Conservation (phyloP, 495 filamentous ascomycete species). For the Glarea lozoyensis region DNA sequence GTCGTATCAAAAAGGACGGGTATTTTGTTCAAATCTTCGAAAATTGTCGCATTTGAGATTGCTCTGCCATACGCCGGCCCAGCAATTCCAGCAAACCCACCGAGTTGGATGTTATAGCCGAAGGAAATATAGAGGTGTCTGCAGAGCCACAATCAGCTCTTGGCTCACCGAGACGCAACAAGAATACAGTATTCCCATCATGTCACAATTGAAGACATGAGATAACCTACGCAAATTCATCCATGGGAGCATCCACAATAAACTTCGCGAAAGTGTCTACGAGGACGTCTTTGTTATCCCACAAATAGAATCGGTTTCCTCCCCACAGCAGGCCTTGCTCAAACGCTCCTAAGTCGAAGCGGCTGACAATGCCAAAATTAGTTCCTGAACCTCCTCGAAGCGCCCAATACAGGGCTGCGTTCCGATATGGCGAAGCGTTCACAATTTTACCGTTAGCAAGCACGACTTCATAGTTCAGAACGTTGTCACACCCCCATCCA, state of each 20-base stretch:
- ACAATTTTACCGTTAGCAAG: conserved; percentile 39
- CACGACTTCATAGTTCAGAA: conserved; percentile 43
- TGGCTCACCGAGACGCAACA: no score
- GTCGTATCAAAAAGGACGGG: conserved; percentile 6
- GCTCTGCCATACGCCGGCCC: conserved; percentile 14
- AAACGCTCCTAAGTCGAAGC: conserved; percentile 37
- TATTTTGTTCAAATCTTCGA: conserved; percentile 10
- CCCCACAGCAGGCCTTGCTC: conserved; percentile 36
- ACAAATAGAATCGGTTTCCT: conserved; percentile 21
- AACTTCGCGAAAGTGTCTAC: conserved; percentile 32
- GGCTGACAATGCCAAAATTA: conserved; percentile 49
- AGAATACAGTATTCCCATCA: no score
- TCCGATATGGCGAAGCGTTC: conserved; percentile 31
- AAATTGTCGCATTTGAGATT: conserved; percentile 21
- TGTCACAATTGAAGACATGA: no score
- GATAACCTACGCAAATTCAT: conserved; percentile 37
- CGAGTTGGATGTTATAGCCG: conserved; percentile 18
- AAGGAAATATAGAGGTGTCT: conserved; percentile 38
- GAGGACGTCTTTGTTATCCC: conserved; percentile 4
- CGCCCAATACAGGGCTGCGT: conserved; percentile 42
- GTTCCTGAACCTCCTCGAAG: conserved; percentile 44
- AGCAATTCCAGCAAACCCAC: conserved; percentile 8
- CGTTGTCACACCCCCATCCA: conserved; percentile 40
- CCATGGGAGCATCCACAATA: conserved; percentile 24
- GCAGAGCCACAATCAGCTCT: no score